Evolutionary conservation across 441 rosid genomes (phyloP), one percentile per base, ranked within the genome.

Genomic region (Adansonia grandidieri): DNA sequence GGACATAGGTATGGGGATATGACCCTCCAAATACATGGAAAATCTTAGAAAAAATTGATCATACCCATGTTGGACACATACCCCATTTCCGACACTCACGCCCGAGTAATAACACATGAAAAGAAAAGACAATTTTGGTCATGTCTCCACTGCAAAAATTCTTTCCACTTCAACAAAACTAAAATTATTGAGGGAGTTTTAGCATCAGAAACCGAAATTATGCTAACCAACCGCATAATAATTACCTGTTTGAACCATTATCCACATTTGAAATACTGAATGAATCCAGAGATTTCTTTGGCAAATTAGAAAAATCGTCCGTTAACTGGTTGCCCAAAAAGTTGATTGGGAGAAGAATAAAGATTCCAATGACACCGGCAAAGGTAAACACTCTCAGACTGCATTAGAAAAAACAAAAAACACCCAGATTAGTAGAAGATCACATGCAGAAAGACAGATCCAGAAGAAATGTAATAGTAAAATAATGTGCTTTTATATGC

Each of bases 181-280:
- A 40, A 40, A 65, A 40, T 73, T 65, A 3, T 15, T 3, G 14
- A 54, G 11, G 11, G 14, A 62, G 50, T 24, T 40, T 53, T 62
- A 54, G 45, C 54, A 74, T 28, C 37, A 40, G 32, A 61, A 78
- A 50, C 64, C 71, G 67, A 19, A 17, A 74, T 40, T 57, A n/a
- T 61, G 37, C 53, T 80, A 42, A 53, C 61, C 28, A 61, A 65
- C 60, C 10, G 17, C 24, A 42, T 24, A 42, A 19, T 11, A 63
- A 73, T 80, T 83, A 96, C 99, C 95, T 85, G 78, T 89, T 88
- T 79, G 99, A 96, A 72, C 99, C 97, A 63, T 90, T 81, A 62
- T 91, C 77, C 61, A 96, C 97, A 83, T 96, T 96, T 22, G 97
- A 92, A 78, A 94, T 89, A 79, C 96, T 91, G 87, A 96, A 94